Percentiles rank a stretch among this genome's conserved stretches.
These are phyloP conservation scores for Nissolia schottii DNA, from an alignment of 306 rosid species.

Conservation along the genomic window DNA sequence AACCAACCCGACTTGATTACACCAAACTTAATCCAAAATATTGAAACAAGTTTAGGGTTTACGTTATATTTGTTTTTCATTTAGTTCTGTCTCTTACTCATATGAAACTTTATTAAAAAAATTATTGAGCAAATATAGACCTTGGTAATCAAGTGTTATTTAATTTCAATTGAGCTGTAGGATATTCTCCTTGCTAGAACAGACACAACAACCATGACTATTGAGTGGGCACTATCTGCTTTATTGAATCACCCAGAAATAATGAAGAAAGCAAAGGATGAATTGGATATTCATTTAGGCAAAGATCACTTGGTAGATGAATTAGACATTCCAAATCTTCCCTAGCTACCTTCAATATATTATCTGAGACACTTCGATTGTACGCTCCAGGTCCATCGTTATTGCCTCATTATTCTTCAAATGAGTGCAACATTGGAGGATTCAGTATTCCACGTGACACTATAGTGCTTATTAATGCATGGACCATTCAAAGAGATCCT, in stretches of 20 bases:
- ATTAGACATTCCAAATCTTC: conserved; percentile 27
- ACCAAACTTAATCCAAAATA: too few species aligned
- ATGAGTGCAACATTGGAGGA: conserved; percentile 31
- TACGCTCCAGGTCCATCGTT: conserved; percentile 28
- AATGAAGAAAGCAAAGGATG: conserved; percentile 30
- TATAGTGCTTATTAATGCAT: conserved; percentile 33
- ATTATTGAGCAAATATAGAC: too few species aligned
- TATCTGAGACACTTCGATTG: conserved; percentile 31
- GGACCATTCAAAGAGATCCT: conserved; percentile 49
- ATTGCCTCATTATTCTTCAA: conserved; percentile 30
- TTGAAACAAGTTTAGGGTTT: too few species aligned
- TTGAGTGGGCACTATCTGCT: conserved; percentile 27
- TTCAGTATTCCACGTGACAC: conserved; percentile 33
- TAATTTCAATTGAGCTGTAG: neutral
- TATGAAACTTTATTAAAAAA: too few species aligned
- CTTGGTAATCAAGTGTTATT: too few species aligned
- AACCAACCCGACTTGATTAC: too few species aligned
- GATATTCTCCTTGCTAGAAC: conserved; percentile 28
- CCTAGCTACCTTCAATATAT: conserved; percentile 37
- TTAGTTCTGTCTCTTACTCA: too few species aligned
- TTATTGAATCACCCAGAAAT: conserved; percentile 33
- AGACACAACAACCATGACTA: conserved; percentile 24
- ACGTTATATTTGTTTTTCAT: too few species aligned
- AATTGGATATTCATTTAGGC: conserved; percentile 25
- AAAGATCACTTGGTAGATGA: conserved; percentile 29